Conservation (phyloP, 345 rosid species). For the Gynandropsis gynandra region DNA sequence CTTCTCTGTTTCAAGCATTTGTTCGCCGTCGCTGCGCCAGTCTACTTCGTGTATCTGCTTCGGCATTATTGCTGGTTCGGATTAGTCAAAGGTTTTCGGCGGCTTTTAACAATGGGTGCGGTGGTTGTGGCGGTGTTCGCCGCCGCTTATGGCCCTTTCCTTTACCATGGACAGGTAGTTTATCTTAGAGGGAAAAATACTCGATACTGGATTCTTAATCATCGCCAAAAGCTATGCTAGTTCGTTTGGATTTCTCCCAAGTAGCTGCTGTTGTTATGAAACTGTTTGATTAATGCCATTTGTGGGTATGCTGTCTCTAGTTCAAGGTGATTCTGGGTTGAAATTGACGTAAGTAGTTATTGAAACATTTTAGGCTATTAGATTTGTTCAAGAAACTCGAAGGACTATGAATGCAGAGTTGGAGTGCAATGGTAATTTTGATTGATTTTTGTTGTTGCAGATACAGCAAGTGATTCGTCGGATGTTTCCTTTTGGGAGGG, state of each 20-base stretch:
- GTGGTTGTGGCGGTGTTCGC: constrained; percentile 61
- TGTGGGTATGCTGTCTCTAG: not conserved
- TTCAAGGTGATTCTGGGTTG: too few relatives aligned
- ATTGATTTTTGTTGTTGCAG: constrained; percentile 53
- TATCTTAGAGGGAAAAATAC: not conserved
- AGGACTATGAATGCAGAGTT: too few relatives aligned
- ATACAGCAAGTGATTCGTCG: constrained; percentile 61
- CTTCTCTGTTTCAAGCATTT: constrained; percentile 86
- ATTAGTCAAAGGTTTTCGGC: constrained; percentile 38
- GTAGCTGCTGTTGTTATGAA: too few relatives aligned
- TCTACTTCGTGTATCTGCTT: constrained; percentile 75
- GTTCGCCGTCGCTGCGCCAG: constrained; percentile 92
- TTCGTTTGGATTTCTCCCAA: too few relatives aligned
- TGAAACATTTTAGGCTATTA: too few relatives aligned
- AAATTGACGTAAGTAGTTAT: too few relatives aligned
- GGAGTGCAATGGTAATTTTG: too few relatives aligned
- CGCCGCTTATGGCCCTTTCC: constrained; percentile 69
- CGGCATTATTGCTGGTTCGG: constrained; percentile 82
- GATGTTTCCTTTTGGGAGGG: constrained; percentile 98
- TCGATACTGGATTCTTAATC: too few relatives aligned
- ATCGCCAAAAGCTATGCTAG: too few relatives aligned
- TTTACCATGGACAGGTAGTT: constrained; percentile 70
- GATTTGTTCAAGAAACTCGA: too few relatives aligned
- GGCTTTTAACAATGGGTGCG: constrained; percentile 48
- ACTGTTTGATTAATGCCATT: too few relatives aligned